Percentiles rank a stretch among this genome's conserved stretches.
Conservation (phyloP, 2,329 filamentous ascomycete species). For the Aspergillus pseudonomiae region DNA sequence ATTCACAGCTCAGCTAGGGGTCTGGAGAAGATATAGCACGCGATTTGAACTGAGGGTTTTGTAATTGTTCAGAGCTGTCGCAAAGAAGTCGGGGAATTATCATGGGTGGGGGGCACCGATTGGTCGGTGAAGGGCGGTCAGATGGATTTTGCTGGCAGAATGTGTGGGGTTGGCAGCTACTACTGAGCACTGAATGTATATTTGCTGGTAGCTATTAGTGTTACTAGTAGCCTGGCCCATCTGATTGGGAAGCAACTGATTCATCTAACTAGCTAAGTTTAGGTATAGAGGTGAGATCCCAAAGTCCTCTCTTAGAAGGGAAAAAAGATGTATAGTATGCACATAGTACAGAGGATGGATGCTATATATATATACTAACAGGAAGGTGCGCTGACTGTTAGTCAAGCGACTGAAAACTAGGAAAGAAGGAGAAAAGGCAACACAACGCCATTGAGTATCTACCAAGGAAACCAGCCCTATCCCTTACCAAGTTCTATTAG, state of each 20-base stretch:
- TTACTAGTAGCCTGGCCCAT: neutral
- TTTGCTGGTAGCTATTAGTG: neutral
- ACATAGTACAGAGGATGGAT: neutral
- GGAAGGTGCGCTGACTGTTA: neutral
- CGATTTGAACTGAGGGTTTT: neutral
- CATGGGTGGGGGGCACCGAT: slow-evolving; percentile 4
- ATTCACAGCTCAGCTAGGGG: neutral
- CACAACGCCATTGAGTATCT: slow-evolving; percentile 3
- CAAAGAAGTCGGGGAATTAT: neutral
- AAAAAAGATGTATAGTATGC: neutral
- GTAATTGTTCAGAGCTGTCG: neutral
- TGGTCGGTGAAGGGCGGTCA: slow-evolving; percentile 22
- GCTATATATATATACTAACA: neutral
- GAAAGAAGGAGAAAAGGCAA: neutral
- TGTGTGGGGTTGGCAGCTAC: slow-evolving; percentile 15
- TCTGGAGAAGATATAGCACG: neutral
- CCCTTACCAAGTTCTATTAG: neutral
- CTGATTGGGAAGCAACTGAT: neutral
- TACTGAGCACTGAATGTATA: neutral
- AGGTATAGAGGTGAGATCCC: neutral
- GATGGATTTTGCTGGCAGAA: slow-evolving; percentile 26
- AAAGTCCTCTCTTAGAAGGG: neutral
- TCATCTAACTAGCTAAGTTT: neutral
- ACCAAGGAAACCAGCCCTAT: slow-evolving; percentile 10
- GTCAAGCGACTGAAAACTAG: neutral